Base-by-base conservation (phyloP, 2,329 filamentous ascomycete genomes). In the Calonectria pteridis region DNA sequence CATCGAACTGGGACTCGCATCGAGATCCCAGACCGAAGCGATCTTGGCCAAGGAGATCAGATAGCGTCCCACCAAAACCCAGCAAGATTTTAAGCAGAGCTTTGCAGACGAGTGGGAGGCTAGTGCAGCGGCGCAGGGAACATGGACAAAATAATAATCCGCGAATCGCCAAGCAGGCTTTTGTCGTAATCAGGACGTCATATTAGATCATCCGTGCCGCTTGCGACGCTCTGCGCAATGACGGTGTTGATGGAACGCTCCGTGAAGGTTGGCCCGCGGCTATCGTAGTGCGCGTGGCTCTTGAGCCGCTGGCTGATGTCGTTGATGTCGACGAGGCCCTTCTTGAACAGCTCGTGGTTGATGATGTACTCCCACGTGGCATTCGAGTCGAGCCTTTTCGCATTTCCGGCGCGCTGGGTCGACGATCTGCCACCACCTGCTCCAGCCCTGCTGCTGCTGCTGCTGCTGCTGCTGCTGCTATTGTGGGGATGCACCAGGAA, bases 291-390 rank as follows among this genome's bases (percentile, higher is more conserved):
- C 18, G 95, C 94, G 79, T 91, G 87, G 18, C 89, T 88, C 86
- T 95, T 96, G 69, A 98, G 86, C 14, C 92, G 88, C 80, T 97
- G 94, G 83, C 93, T 95, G 43, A 98, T 94, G 81, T 94, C 90
- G 51, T 89, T 93, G n/a, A 98, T 92, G 83, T 98, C 94, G 31
- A 98, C 93, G 23, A 94, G 87, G 0, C 95, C 95, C 55, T 90
- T 89, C 82, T 92, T 91, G 83, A 94, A 97, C 10, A 95, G 85
- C 13, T 94, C 91, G 84, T 98, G 95, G 67, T 87, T 89, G 81
- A 97, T 94, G 74, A 98, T 97, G 65, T 95, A 88, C 80, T 98
- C 96, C 96, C 96, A 98, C 0, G 95, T 93, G 1, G 94, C 94
- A 23, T 92, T 93, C 0, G 93, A 93, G 49, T 93, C 93, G 6